phyloP scores from a whole-genome alignment of 2,329 filamentous ascomycete genomes.

The Sporothrix humicola region DNA sequence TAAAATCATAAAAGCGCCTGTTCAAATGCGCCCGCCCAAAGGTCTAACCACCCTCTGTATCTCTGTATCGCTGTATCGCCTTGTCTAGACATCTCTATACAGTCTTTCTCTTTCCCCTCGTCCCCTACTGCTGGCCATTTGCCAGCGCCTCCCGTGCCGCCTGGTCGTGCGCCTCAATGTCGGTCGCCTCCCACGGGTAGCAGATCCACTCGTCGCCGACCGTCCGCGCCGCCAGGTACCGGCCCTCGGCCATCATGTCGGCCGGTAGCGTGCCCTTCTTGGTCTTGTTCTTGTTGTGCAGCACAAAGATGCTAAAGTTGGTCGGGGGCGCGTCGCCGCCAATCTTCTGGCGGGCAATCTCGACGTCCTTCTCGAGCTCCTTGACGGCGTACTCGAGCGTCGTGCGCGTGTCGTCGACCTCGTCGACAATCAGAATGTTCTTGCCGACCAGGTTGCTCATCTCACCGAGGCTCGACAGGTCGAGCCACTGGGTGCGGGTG shows the following conservation, averaged over 20 bases:
- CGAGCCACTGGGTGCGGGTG: conserved; percentile 97
- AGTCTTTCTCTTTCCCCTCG: background rate
- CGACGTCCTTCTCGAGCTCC: conserved; percentile 94
- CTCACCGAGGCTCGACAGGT: conserved; percentile 78
- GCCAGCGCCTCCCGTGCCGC: conserved; percentile 59
- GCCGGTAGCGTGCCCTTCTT: conserved; percentile 89
- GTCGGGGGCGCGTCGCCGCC: conserved; percentile 71
- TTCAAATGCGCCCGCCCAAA: background rate
- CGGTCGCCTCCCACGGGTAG: conserved; percentile 96
- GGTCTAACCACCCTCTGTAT: too few species aligned
- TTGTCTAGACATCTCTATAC: background rate
- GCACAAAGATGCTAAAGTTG: conserved; percentile 90
- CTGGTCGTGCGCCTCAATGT: conserved; percentile 90
- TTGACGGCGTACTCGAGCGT: conserved; percentile 92
- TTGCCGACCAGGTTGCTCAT: conserved; percentile 91
- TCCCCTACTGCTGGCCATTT: conserved; percentile 27
- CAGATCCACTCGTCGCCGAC: conserved; percentile 97
- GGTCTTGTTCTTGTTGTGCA: conserved; percentile 97
- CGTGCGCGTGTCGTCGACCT: conserved; percentile 94
- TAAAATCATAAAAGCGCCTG: background rate
- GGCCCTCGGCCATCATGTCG: conserved; percentile 73
- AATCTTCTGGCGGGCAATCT: conserved; percentile 74
- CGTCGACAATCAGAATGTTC: conserved; percentile 89
- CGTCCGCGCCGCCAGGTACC: conserved; percentile 86
- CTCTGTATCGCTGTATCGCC: too few species aligned